Conservation (phyloP, 2,329 filamentous ascomycete species). For the Colletotrichum spinosum region DNA sequence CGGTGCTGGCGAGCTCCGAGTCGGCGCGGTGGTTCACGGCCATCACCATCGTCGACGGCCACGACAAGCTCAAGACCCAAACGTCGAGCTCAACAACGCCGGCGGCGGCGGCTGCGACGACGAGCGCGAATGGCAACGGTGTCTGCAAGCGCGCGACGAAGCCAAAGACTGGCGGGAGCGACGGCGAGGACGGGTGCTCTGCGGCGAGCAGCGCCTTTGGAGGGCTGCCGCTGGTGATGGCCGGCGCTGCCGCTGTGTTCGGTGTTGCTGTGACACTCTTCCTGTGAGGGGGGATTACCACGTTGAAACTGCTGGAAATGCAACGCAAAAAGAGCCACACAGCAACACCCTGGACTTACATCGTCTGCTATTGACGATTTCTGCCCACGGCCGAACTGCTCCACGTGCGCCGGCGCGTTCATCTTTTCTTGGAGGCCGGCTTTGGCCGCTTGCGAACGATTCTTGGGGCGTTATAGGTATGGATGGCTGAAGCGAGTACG, state of each 20-base stretch:
- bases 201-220: slow-evolving; percentile 2
- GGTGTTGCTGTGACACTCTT: neutral
- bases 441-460: no score
- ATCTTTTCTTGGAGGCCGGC: no score
- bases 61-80: slow-evolving; percentile 17
- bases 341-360: no score
- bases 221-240: slow-evolving; percentile 2
- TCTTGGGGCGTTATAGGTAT: slow-evolving; percentile 13
- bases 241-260: slow-evolving; percentile 1
- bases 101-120: neutral
- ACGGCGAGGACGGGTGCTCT: slow-evolving; percentile 17
- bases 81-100: neutral
- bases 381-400: no score
- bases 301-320: no score
- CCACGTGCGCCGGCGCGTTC: no score
- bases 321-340: no score
- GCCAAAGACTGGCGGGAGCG: neutral
- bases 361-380: no score
- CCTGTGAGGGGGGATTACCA: neutral
- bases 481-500: slow-evolving; percentile 14
- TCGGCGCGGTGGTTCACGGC: slow-evolving; percentile 28
- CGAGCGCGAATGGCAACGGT: slow-evolving; percentile 1
- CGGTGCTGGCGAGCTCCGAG: slow-evolving; percentile 10
- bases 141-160: slow-evolving; percentile 20
- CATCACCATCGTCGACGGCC: slow-evolving; percentile 26